These are phyloP conservation scores for Euryodendron excelsum DNA, from an alignment of 148 eudicot genomes.

Conservation along the genomic window DNA sequence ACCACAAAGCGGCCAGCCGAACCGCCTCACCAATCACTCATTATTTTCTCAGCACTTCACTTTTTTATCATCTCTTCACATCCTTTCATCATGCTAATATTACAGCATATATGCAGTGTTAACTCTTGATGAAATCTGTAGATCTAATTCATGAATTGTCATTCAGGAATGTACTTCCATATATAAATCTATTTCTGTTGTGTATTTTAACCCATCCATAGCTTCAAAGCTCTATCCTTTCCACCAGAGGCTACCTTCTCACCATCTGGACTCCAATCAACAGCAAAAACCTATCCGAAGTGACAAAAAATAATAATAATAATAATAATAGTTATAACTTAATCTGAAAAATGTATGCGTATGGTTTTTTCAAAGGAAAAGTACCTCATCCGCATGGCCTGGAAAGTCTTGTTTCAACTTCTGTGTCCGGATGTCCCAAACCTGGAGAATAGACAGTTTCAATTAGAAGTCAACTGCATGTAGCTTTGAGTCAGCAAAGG, in stretches of 20 bases:
- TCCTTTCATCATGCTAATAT: no score
- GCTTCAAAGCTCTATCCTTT: constrained; percentile 71
- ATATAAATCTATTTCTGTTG: not conserved
- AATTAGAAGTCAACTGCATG: not conserved
- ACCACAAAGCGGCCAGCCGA: no score
- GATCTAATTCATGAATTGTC: not conserved
- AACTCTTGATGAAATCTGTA: no score
- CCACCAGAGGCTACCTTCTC: constrained; percentile 99
- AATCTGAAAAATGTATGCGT: not conserved
- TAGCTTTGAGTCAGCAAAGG: not conserved
- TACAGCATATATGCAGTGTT: no score
- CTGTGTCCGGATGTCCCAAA: constrained; percentile 86
- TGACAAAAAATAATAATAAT: not conserved
- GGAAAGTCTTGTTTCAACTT: constrained; percentile 95
- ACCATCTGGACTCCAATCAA: constrained; percentile 99
- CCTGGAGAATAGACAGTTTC: constrained; percentile 31
- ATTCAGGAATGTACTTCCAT: not conserved
- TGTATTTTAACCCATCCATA: constrained; percentile 87
- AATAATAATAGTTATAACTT: not conserved
- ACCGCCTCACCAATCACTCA: no score
- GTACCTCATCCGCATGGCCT: constrained; percentile 95
- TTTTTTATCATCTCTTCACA: no score
- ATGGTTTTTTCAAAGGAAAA: not conserved
- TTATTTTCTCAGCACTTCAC: no score
- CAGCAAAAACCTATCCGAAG: constrained; percentile 68